These are phyloP conservation scores for Ophiostoma tasmaniense DNA, from an alignment of 2,329 filamentous ascomycete genomes.

Conservation along the genomic window DNA sequence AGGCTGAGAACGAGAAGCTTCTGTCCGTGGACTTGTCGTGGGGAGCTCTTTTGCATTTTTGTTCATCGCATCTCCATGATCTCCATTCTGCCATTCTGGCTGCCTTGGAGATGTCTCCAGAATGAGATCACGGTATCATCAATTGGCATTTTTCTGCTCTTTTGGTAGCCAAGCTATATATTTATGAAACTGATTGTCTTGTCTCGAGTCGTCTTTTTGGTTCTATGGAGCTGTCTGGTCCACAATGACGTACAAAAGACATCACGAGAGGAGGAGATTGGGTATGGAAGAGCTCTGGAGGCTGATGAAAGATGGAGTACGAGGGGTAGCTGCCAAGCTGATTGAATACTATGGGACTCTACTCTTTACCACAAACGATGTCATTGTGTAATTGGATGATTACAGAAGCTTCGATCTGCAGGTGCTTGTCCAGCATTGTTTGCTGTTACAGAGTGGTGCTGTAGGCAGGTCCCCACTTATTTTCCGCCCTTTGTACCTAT, in stretches of 20 bases:
- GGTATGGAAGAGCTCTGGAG: neutral
- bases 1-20: neutral
- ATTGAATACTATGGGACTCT: too few relatives aligned
- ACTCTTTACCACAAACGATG: neutral
- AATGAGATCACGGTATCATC: neutral
- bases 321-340: neutral
- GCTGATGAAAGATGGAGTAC: neutral
- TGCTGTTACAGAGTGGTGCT: neutral
- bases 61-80: neutral
- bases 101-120: neutral
- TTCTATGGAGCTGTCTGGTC: neutral
- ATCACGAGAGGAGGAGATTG: neutral
- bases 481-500: conserved; percentile 12
- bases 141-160: neutral
- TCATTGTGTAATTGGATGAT: neutral
- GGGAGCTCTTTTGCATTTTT: neutral
- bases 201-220: neutral
- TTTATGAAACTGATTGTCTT: neutral
- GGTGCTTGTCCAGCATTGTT: neutral
- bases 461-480: neutral
- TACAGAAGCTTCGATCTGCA: conserved; percentile 5
- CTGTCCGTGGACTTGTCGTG: neutral
- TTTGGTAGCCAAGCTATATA: neutral
- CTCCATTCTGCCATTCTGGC: too few relatives aligned
- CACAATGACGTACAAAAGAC: neutral